Evolutionary conservation across 352 stramenopile species (phyloP).

Genomic region (Pythium angustatum): DNA sequence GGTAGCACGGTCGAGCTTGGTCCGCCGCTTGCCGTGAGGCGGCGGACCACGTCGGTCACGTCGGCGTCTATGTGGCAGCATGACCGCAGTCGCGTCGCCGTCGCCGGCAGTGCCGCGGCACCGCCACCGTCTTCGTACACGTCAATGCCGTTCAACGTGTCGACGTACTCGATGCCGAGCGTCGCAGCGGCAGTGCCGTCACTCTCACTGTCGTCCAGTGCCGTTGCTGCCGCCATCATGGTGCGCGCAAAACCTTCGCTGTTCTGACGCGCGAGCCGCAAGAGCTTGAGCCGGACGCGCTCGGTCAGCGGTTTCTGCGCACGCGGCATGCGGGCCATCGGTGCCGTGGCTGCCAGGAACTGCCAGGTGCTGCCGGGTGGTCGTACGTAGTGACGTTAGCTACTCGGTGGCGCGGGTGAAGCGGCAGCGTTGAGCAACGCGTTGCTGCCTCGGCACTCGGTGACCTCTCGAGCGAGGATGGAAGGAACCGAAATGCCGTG

Average conservation of each 20-base stretch:
- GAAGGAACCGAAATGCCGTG: too few relatives aligned
- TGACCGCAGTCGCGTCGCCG: constrained; percentile 21
- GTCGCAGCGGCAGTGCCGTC: not conserved
- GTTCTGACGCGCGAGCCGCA: constrained; percentile 14
- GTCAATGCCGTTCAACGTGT: constrained; percentile 29
- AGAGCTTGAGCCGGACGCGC: constrained; percentile 11
- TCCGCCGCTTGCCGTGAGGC: constrained; percentile 5
- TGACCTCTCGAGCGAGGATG: too few relatives aligned
- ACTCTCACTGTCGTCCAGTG: constrained; percentile 8
- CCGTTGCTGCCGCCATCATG: constrained; percentile 4
- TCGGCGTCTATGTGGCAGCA: constrained; percentile 27
- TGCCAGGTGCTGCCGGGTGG: not conserved
- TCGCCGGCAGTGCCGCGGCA: not conserved
- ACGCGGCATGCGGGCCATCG: not conserved
- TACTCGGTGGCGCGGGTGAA: too few relatives aligned
- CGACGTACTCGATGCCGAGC: constrained; percentile 23
- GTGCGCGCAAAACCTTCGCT: constrained; percentile 29
- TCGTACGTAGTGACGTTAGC: too few relatives aligned
- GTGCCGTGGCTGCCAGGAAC: not conserved
- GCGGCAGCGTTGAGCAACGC: too few relatives aligned
- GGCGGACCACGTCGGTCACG: constrained; percentile 17
- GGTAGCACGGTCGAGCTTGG: not conserved
- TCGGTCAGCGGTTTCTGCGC: constrained; percentile 10
- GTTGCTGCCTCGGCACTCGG: too few relatives aligned
- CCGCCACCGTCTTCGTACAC: constrained; percentile 21